Percentiles rank a stretch among this genome's conserved stretches.
These are phyloP conservation scores for Sporobolomyces roseus DNA, from an alignment of 768 basidiomycete genomes.

Conservation along the genomic window DNA sequence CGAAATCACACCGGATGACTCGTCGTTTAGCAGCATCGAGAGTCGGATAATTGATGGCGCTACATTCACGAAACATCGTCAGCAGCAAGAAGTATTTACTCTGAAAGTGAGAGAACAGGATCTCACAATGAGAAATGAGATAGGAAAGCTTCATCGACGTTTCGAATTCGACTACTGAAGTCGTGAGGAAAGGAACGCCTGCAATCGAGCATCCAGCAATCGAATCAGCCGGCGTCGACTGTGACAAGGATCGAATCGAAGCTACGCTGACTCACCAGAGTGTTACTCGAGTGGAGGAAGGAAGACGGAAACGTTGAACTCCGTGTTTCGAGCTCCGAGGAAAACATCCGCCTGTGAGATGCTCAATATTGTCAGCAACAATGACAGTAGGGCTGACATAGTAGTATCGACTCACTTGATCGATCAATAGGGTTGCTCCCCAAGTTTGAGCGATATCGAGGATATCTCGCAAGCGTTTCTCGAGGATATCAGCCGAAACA, in stretches of 20 bases:
- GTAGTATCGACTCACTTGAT: constrained; percentile 16
- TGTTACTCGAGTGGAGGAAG: constrained; percentile 40
- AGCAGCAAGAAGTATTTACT: neutral
- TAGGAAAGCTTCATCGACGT: constrained; percentile 67
- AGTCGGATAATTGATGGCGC: constrained; percentile 62
- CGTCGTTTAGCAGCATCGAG: constrained; percentile 57
- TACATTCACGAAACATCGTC: constrained; percentile 38
- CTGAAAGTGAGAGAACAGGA: neutral
- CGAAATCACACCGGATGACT: constrained; percentile 66
- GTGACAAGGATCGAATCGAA: no score
- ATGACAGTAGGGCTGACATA: constrained; percentile 36
- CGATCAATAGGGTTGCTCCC: constrained; percentile 20
- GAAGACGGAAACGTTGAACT: constrained; percentile 66
- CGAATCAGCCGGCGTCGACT: no score
- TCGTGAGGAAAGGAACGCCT: constrained; percentile 53
- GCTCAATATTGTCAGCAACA: constrained; percentile 8
- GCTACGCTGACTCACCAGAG: no score
- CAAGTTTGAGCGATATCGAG: constrained; percentile 48
- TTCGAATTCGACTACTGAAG: constrained; percentile 53
- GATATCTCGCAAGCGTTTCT: constrained; percentile 50
- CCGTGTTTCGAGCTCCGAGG: constrained; percentile 67
- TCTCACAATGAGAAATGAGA: constrained; percentile 51
- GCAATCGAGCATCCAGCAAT: constrained; percentile 49
- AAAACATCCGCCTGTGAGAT: constrained; percentile 61
- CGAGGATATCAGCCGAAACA: constrained; percentile 54